Conservation (phyloP, 495 filamentous ascomycete species). For the Daldinia caldariorum region DNA sequence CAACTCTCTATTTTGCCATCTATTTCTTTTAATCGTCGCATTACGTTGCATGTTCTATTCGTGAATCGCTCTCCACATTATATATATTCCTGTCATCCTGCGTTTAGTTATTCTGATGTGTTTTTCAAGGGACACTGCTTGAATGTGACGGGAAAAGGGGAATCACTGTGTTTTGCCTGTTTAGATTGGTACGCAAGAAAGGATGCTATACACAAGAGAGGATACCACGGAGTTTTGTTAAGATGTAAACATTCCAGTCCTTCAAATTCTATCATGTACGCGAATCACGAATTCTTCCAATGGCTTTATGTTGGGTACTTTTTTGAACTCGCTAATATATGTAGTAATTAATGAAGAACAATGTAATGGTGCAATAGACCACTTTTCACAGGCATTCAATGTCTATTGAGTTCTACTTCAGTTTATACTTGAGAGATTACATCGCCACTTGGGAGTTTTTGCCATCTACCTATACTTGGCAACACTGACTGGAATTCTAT, state of each 20-base stretch:
- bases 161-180: neutral
- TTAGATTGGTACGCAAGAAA: neutral
- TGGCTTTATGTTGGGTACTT: neutral
- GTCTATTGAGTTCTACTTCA: neutral
- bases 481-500: neutral
- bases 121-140: slow-evolving; percentile 39
- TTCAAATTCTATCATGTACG: neutral
- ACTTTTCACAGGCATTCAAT: neutral
- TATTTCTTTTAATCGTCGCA: neutral
- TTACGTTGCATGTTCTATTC: neutral
- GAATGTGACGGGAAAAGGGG: slow-evolving; percentile 9
- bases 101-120: slow-evolving; percentile 36
- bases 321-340: slow-evolving; percentile 38
- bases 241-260: slow-evolving; percentile 4
- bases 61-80: neutral
- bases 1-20: slow-evolving; percentile 4
- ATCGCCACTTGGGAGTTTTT: neutral
- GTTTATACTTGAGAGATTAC: neutral
- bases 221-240: neutral
- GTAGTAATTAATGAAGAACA: slow-evolving; percentile 37
- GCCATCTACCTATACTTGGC: neutral
- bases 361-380: slow-evolving; percentile 16
- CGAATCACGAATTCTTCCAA: neutral
- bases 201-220: neutral
- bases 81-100: slow-evolving; percentile 26